Evolutionary conservation across 805 yeast genomes (phyloP).

Genomic region (Huiozyma naganishii): DNA sequence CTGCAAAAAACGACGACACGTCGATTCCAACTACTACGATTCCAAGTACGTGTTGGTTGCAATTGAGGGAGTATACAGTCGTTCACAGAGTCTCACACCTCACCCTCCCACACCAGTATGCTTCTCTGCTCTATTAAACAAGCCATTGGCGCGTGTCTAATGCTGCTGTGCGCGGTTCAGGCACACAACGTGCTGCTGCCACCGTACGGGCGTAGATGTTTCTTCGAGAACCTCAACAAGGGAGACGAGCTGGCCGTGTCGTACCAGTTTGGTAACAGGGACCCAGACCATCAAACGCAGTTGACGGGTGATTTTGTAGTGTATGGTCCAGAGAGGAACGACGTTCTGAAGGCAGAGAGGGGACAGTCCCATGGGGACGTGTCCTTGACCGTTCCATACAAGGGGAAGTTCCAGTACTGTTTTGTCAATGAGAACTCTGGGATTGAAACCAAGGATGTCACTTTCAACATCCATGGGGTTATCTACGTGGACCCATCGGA

Average conservation of each 20-base stretch:
- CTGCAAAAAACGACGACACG: too few relatives aligned
- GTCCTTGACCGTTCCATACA: slow-evolving; percentile 48
- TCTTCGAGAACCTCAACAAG: slow-evolving; percentile 68
- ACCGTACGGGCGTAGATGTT: slow-evolving; percentile 78
- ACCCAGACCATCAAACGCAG: slow-evolving; percentile 58
- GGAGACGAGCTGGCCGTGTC: slow-evolving; percentile 82
- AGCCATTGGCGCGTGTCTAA: neutral
- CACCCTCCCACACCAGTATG: too few relatives aligned
- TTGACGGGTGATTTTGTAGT: slow-evolving; percentile 58
- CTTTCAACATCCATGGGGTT: slow-evolving; percentile 91
- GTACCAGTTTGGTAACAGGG: slow-evolving; percentile 90
- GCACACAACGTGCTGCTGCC: slow-evolving; percentile 82
- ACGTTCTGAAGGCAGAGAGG: slow-evolving; percentile 38
- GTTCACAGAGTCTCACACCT: too few relatives aligned
- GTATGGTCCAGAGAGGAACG: slow-evolving; percentile 31
- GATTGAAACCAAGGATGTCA: slow-evolving; percentile 73
- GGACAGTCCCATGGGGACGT: slow-evolving; percentile 76
- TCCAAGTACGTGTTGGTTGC: too few relatives aligned
- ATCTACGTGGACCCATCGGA: slow-evolving; percentile 73
- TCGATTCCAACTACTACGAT: too few relatives aligned
- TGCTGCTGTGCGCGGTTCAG: slow-evolving; percentile 6
- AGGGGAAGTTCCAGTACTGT: slow-evolving; percentile 79
- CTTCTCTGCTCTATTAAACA: too few relatives aligned
- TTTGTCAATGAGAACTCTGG: slow-evolving; percentile 77
- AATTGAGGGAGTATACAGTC: too few relatives aligned